Evolutionary conservation across 73 alveolate genomes (phyloP), one percentile per base, ranked within the genome.

Genomic region (Symbiodinium pilosum): DNA sequence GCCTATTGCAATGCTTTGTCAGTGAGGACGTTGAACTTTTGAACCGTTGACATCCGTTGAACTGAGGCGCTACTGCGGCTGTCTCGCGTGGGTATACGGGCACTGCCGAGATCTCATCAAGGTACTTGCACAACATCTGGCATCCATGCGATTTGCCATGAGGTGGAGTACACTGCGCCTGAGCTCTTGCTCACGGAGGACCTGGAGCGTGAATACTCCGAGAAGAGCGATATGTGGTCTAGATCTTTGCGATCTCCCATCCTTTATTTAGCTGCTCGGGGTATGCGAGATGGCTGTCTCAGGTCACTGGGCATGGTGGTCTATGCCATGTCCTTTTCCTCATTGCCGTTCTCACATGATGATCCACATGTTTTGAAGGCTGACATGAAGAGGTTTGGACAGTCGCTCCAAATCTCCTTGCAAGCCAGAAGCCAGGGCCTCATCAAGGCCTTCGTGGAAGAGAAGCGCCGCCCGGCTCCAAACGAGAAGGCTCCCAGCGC

Each of bases 301-400:
- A 73, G 85, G 98, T 92, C 98, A 26, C 98, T 92, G 56, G 98
- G 98, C 92, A 92, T 92, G 92, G 98, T 77, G 59, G 92, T 92
- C 84, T 92, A 92, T 36, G 98, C 98, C 26, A 92, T 92, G 98
- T 92, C 92, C 92, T 92, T 92, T 64, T 36, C 98, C 20, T 92
- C 98, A 43, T 20, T 92, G 68, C 98, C 98, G n/a, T 92, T 92
- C 39, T 92, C 92, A 8, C 98, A 92, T 38, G 98, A 92, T 21
- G 98, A 92, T 36, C 98, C 98, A 12, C 98, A 77, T 34, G 98
- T 54, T 39, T 44, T 77, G 47, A 24, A 77, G 86, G 36, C 51
- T 0, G 36, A 24, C 24, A 54, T 14, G 24, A 54, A 18, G 75
- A 18, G 75, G 14, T 14, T 54, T 14, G 14, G 75, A 14, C n/a